phyloP scores from a whole-genome alignment of 2,329 filamentous ascomycete species.

The Colletotrichum theobromicola region DNA sequence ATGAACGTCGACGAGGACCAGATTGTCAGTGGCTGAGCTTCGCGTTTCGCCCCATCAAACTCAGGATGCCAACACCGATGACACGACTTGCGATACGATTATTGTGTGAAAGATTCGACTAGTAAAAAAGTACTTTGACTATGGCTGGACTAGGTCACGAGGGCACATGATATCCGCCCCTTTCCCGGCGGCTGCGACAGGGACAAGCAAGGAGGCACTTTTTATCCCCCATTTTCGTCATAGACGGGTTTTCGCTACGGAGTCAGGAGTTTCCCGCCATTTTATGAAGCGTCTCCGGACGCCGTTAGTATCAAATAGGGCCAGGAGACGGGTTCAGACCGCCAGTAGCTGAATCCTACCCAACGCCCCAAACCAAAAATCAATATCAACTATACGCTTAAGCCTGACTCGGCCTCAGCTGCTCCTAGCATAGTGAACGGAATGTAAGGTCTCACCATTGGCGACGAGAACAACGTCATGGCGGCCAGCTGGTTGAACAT shows the following conservation, averaged over 20 bases:
- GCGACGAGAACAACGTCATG: not conserved
- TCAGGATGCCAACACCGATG: not conserved
- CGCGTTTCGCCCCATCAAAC: not conserved
- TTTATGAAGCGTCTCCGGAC: not conserved
- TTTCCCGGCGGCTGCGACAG: conserved; percentile 8
- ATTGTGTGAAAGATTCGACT: not conserved
- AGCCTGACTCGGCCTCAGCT: not conserved
- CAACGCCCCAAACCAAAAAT: not conserved
- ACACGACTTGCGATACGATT: not conserved
- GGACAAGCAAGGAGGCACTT: conserved; percentile 15
- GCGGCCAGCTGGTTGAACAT: not conserved
- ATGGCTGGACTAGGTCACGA: conserved; percentile 21
- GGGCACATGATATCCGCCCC: conserved; percentile 18
- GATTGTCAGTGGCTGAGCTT: conserved; percentile 54
- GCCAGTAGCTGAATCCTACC: not conserved
- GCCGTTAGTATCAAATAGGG: not conserved
- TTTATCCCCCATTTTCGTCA: conserved; percentile 2
- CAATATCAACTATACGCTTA: not conserved
- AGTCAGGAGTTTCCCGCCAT: conserved; percentile 13
- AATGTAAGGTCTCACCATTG: not conserved
- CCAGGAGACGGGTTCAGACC: not conserved
- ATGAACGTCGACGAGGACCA: conserved; percentile 77
- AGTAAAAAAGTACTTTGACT: conserved; percentile 14
- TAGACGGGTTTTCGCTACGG: conserved; percentile 12
- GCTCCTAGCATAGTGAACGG: not conserved